Conservation (phyloP, 371 early-diverging fungal species). For the Amoeboaphelidium occidentale region DNA sequence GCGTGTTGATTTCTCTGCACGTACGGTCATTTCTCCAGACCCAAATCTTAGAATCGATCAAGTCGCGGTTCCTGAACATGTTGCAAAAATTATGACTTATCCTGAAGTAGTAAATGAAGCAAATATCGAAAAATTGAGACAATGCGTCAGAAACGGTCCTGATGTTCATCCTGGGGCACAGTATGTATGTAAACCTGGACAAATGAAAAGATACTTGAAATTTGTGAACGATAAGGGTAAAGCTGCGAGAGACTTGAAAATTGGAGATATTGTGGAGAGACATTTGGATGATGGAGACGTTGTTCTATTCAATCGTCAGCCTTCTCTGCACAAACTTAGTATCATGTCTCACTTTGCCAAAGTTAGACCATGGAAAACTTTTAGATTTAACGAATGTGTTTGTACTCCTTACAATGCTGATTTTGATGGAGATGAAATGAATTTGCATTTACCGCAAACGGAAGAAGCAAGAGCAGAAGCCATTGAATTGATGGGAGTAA, state of each 20-base stretch:
- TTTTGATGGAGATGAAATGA: slow-evolving; percentile 99
- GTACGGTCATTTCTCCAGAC: slow-evolving; percentile 99
- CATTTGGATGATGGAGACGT: slow-evolving; percentile 91
- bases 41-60: slow-evolving; percentile 97
- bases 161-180: slow-evolving; percentile 89
- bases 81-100: slow-evolving; percentile 90
- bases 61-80: slow-evolving; percentile 81
- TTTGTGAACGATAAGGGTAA: slow-evolving; percentile 35
- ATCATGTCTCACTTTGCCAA: slow-evolving; percentile 97
- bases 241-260: slow-evolving; percentile 41
- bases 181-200: slow-evolving; percentile 23
- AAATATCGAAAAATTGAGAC: slow-evolving; percentile 60
- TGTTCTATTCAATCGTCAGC: slow-evolving; percentile 99
- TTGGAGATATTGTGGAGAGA: slow-evolving; percentile 92
- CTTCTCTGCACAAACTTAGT: slow-evolving; percentile 92
- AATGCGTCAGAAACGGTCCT: slow-evolving; percentile 71
- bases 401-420: slow-evolving; percentile 99
- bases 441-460: slow-evolving; percentile 98
- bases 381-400: slow-evolving; percentile 98
- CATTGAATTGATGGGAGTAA: slow-evolving; percentile 87
- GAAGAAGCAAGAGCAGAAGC: slow-evolving; percentile 97
- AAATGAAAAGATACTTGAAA: slow-evolving; percentile 35
- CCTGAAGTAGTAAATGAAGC: slow-evolving; percentile 79
- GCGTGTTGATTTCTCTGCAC: slow-evolving; percentile 97
- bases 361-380: slow-evolving; percentile 88